Evolutionary conservation across 768 basidiomycete genomes (phyloP), one percentile per base, ranked within the genome.

Genomic region (Boletus reticulatus): DNA sequence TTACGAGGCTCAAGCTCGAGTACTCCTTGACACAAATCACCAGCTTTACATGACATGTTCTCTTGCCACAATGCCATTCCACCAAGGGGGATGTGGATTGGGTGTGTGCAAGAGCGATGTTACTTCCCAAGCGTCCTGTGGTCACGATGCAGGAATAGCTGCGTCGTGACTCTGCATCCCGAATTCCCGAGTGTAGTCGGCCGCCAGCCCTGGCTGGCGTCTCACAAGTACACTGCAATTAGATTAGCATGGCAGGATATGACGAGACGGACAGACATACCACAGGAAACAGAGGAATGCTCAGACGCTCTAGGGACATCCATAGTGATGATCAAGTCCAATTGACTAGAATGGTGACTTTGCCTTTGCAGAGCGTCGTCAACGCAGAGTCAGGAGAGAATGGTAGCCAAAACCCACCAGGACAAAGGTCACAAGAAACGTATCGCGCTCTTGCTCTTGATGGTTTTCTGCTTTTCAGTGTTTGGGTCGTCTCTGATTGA

Each of bases 181-280:
- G 11, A 17, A 22, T n/a, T 52, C 48, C 55, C 27, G 12, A 14
- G 32, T 17, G 39, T 24, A 37, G 43, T 16, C 38, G 51, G 53
- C 50, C 59, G 42, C 60, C 60, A 57, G 54, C 54, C n/a, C 47
- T 44, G 39, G 60, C 55, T 16, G 55, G 60, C 60, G 41, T 11
- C 27, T 62, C 55, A 43, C 12, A 34, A 6, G 36, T 41, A 50
- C 42, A 22, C 52, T 62, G 38, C 17, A 39, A 32, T 11, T 17
- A n/a, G 14, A 24, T 62, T 31, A 62, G 60, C 27, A 55, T 13
- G 9, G 14, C 5, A 22, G 14, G 27, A 11, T 24, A 24, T 4
- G n/a, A 16, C 6, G 24, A 11, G 14, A 20, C 1, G 48, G 48
- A 31, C 19, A 43, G 6, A 38, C 60, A 41, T 13, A 61, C 55